phyloP scores from a whole-genome alignment of 2,329 filamentous ascomycete species.

The Ascochyta lentis region DNA sequence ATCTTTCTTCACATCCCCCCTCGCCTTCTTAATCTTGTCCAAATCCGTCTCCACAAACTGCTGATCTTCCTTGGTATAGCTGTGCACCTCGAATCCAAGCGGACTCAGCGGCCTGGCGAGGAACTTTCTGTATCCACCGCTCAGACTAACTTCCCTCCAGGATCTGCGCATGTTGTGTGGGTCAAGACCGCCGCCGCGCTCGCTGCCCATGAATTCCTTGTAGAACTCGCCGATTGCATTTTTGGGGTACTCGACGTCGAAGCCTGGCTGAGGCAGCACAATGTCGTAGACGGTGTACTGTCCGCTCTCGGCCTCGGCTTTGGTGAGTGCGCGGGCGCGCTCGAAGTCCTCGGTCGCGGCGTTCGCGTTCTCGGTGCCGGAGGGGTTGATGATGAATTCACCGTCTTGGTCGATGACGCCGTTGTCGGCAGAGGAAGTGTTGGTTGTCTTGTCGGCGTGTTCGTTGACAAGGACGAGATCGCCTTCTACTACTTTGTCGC shows the following conservation, averaged over 20 bases:
- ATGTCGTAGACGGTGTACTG: conserved; percentile 84
- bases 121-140: conserved; percentile 86
- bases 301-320: conserved; percentile 78
- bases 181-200: conserved; percentile 78
- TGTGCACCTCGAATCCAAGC: conserved; percentile 71
- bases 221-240: conserved; percentile 89
- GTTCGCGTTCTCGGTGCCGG: conserved; percentile 63
- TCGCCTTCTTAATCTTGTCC: conserved; percentile 65
- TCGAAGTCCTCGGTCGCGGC: conserved; percentile 64
- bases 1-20: conserved; percentile 50
- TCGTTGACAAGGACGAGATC: conserved; percentile 78
- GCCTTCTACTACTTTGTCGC: conserved; percentile 76
- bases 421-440: conserved; percentile 35
- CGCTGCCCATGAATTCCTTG: conserved; percentile 80
- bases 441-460: conserved; percentile 57
- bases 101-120: conserved; percentile 72
- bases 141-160: conserved; percentile 87
- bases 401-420: conserved; percentile 63
- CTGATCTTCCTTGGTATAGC: conserved; percentile 74
- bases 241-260: conserved; percentile 82
- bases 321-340: conserved; percentile 75
- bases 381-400: conserved; percentile 69
- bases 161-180: conserved; percentile 85
- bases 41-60: conserved; percentile 91
- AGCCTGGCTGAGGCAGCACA: conserved; percentile 91